Percentiles rank a stretch among this genome's conserved stretches.
phyloP scores from a whole-genome alignment of 2,329 filamentous ascomycete species.

The Aureobasidium musti region DNA sequence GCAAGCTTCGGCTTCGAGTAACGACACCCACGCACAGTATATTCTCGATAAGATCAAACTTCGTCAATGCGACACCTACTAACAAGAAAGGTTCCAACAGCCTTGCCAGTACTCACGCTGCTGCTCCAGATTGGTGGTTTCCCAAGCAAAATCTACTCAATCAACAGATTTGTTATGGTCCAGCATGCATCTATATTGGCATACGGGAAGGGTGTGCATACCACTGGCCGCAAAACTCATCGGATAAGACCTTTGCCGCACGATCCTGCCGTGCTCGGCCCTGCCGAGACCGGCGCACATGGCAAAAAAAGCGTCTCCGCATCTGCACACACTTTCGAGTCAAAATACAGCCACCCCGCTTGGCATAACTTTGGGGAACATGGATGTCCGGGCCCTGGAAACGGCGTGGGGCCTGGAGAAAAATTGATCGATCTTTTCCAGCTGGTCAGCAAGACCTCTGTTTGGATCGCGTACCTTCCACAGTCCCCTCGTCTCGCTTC shows the following conservation, averaged over 20 bases:
- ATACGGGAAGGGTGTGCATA: neutral
- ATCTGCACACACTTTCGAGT: neutral
- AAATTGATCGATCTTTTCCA: constrained; percentile 7
- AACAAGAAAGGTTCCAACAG: neutral
- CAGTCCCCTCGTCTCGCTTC: neutral
- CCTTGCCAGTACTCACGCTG: neutral
- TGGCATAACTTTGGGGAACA: constrained; percentile 9
- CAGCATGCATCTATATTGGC: neutral
- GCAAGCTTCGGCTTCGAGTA: constrained; percentile 1
- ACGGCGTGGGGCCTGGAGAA: constrained; percentile 5
- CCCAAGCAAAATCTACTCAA: too few relatives aligned
- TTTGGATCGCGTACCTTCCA: constrained; percentile 1
- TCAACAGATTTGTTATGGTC: neutral
- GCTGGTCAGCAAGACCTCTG: constrained; percentile 9
- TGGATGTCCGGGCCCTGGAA: constrained; percentile 14
- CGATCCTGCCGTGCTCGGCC: neutral
- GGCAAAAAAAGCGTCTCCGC: neutral
- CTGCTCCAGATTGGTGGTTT: neutral
- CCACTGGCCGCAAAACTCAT: neutral
- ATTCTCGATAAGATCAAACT: too few relatives aligned
- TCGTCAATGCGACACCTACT: neutral
- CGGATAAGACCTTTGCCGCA: neutral
- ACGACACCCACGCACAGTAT: neutral
- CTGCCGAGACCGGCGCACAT: neutral
- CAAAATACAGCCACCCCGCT: constrained; percentile 1